Conservation (phyloP, 1,139 yeast genomes). For the Eremothecium cymbalariae region DNA sequence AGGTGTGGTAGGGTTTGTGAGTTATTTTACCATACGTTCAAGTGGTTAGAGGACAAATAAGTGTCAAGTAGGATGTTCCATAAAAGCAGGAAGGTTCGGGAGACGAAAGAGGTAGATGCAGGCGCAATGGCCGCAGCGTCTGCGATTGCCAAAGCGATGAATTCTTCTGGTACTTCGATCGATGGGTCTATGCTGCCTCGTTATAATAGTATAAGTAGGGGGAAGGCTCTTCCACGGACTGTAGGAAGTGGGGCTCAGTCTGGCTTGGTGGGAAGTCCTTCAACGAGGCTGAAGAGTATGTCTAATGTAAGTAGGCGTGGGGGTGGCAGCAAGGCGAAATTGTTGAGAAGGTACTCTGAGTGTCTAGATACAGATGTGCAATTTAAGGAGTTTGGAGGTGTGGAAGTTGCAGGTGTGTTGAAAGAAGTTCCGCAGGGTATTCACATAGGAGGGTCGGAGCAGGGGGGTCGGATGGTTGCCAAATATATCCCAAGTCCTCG, state of each 20-base stretch:
- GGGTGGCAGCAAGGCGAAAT: too few species aligned
- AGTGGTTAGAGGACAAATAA: too few species aligned
- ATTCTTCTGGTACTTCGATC: slow-evolving; percentile 25
- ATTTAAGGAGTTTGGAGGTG: slow-evolving; percentile 27
- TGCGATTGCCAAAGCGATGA: slow-evolving; percentile 34
- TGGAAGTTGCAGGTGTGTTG: slow-evolving; percentile 15
- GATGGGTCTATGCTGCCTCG: slow-evolving; percentile 22
- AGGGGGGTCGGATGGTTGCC: slow-evolving; percentile 29
- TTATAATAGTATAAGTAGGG: slow-evolving; percentile 14
- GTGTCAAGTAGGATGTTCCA: too few species aligned
- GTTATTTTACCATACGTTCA: too few species aligned
- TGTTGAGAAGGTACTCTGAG: too few species aligned
- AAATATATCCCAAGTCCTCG: slow-evolving; percentile 43
- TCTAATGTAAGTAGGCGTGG: too few species aligned
- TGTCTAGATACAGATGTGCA: slow-evolving; percentile 21
- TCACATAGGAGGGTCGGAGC: slow-evolving; percentile 6
- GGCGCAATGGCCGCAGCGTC: slow-evolving; percentile 42
- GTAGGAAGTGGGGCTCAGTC: too few species aligned
- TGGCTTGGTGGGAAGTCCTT: too few species aligned
- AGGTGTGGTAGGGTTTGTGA: too few species aligned
- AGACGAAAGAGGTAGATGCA: slow-evolving; percentile 20
- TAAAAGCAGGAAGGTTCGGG: slow-evolving; percentile 11
- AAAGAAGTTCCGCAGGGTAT: slow-evolving; percentile 9
- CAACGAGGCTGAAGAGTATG: too few species aligned
- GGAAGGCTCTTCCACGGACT: too few species aligned